Conservation (phyloP, 805 yeast genomes). For the Candida xyloterini region DNA sequence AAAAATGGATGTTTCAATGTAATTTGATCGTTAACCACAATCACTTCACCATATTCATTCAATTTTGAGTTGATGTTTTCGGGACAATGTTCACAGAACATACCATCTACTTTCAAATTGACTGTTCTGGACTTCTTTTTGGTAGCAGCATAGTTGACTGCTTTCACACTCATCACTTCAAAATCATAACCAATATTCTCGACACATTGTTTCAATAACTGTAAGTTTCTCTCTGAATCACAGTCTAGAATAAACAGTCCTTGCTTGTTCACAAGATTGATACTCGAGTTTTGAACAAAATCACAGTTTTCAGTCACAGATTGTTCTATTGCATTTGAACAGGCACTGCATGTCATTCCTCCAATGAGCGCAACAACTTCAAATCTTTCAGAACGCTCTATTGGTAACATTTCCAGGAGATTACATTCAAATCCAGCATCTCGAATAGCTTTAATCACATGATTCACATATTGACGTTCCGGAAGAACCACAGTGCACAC, state of each 20-base stretch:
- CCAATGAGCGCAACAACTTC: conserved; percentile 61
- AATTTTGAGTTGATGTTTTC: conserved; percentile 48
- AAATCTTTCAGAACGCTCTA: conserved; percentile 45
- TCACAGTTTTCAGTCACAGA: conserved; percentile 44
- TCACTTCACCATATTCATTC: conserved; percentile 51
- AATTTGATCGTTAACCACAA: conserved; percentile 53
- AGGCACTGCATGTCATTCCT: conserved; percentile 72
- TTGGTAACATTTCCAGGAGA: conserved; percentile 58
- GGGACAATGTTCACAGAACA: conserved; percentile 74
- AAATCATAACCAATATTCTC: conserved; percentile 70
- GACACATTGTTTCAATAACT: conserved; percentile 45
- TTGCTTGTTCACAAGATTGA: conserved; percentile 58
- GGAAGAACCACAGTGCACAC: conserved; percentile 53
- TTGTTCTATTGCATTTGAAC: conserved; percentile 55
- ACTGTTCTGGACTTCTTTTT: conserved; percentile 53
- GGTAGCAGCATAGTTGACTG: conserved; percentile 45
- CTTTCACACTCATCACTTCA: conserved; percentile 41
- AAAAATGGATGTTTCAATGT: conserved; percentile 55
- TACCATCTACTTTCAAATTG: conserved; percentile 55
- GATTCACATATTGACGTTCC: conserved; percentile 48
- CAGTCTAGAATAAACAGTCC: conserved; percentile 59
- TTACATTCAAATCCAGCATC: conserved; percentile 49
- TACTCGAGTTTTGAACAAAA: conserved; percentile 50
- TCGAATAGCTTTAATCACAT: conserved; percentile 44
- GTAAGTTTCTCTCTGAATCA: conserved; percentile 34